Evolutionary conservation across 495 filamentous ascomycete genomes (phyloP).

Genomic region (Aspergillus saccharolyticus): DNA sequence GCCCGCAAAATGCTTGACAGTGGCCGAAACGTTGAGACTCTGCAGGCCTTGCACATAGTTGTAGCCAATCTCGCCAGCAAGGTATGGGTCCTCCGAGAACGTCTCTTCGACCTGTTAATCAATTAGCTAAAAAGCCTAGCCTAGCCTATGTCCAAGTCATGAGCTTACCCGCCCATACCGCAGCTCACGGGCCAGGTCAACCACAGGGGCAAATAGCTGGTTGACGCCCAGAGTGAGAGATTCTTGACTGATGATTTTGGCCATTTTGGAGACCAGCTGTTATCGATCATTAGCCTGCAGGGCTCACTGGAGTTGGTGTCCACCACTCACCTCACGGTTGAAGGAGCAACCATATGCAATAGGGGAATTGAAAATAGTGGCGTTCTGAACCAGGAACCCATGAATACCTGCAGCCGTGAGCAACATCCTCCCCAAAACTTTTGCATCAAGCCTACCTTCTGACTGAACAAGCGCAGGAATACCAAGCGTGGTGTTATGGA

Average conservation of each 20-base stretch:
- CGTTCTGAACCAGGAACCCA: slow-evolving; percentile 63
- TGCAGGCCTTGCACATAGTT: slow-evolving; percentile 58
- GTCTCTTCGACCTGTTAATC: slow-evolving; percentile 56
- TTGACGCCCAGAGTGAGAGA: slow-evolving; percentile 58
- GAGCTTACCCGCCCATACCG: slow-evolving; percentile 53
- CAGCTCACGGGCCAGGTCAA: slow-evolving; percentile 61
- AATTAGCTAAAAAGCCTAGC: slow-evolving; percentile 8
- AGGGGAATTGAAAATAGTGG: slow-evolving; percentile 70
- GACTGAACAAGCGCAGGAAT: slow-evolving; percentile 67
- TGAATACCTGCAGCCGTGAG: slow-evolving; percentile 47
- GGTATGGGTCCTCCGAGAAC: slow-evolving; percentile 59
- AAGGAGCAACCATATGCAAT: slow-evolving; percentile 65
- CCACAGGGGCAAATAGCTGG: slow-evolving; percentile 64
- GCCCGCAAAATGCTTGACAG: slow-evolving; percentile 65
- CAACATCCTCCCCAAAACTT: neutral
- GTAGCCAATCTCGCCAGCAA: slow-evolving; percentile 58
- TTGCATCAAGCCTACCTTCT: slow-evolving; percentile 38
- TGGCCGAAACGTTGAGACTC: slow-evolving; percentile 57
- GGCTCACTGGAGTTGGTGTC: neutral
- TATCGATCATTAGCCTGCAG: neutral
- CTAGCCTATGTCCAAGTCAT: no score
- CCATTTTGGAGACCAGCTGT: slow-evolving; percentile 57
- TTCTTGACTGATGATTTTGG: slow-evolving; percentile 53
- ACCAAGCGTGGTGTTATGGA: slow-evolving; percentile 58
- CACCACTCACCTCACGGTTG: slow-evolving; percentile 42